These are phyloP conservation scores for Gymnopilus junonius DNA, from an alignment of 768 basidiomycete genomes.

Conservation along the genomic window DNA sequence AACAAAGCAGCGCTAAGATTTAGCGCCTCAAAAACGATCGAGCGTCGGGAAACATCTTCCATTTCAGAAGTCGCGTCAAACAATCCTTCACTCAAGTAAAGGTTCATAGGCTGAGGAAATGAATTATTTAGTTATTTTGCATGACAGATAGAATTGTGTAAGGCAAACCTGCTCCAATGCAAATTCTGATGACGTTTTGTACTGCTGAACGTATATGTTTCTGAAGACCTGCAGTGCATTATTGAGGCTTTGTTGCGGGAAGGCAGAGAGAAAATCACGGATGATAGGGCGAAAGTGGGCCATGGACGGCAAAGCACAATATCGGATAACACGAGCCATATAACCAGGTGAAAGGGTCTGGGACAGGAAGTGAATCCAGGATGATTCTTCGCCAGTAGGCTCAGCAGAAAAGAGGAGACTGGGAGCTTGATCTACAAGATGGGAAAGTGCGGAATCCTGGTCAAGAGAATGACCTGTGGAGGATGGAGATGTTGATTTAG, in stretches of 20 bases:
- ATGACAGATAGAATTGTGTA: not conserved
- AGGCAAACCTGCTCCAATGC: conserved; percentile 45
- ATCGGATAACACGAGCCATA: conserved; percentile 33
- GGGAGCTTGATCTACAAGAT: conserved; percentile 44
- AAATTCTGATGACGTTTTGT: conserved; percentile 40
- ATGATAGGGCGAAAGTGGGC: not conserved
- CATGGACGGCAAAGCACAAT: conserved; percentile 15
- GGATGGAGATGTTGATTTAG: conserved; percentile 11
- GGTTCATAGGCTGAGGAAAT: conserved; percentile 54
- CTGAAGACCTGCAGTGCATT: conserved; percentile 14
- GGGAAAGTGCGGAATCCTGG: conserved; percentile 52
- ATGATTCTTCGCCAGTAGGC: conserved; percentile 12
- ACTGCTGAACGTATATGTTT: conserved; percentile 7
- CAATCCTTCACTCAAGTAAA: conserved; percentile 46
- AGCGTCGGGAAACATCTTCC: conserved; percentile 32
- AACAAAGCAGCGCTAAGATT: conserved; percentile 46
- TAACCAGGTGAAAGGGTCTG: conserved; percentile 37
- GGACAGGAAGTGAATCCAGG: conserved; percentile 39
- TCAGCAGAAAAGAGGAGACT: conserved; percentile 29
- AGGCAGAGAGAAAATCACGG: conserved; percentile 22
- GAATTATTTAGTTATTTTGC: not conserved
- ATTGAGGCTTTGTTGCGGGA: conserved; percentile 14
- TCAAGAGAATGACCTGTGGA: conserved; percentile 49
- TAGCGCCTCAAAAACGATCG: conserved; percentile 43
- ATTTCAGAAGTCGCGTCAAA: conserved; percentile 27